phyloP scores from a whole-genome alignment of 1,284 basidiomycete genomes.

The Sutorius eximius region DNA sequence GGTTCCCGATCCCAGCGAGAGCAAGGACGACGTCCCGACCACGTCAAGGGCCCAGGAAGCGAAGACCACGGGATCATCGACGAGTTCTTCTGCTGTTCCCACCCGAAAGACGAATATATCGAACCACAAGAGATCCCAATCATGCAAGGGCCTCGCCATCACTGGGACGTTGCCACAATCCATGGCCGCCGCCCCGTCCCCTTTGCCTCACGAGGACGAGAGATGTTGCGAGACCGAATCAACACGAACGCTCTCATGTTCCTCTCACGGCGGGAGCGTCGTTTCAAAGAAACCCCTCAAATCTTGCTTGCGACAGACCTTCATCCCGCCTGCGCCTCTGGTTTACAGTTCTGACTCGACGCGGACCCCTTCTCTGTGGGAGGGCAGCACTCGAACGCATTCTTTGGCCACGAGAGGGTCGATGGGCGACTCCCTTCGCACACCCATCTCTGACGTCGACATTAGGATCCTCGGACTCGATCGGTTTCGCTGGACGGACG shows the following conservation, averaged over 20 bases:
- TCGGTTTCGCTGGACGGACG: constrained; percentile 22
- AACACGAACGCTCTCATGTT: background rate
- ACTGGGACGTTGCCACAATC: constrained; percentile 3
- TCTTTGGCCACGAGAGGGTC: background rate
- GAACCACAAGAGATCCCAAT: constrained; percentile 11
- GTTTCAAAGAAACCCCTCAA: constrained; percentile 11
- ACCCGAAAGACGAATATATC: background rate
- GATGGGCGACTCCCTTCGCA: constrained; percentile 13
- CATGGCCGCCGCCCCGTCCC: background rate
- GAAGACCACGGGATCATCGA: background rate
- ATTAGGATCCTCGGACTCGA: constrained; percentile 28
- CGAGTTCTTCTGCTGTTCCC: background rate
- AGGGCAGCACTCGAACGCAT: background rate
- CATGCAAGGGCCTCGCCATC: constrained; percentile 12
- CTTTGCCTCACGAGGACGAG: background rate
- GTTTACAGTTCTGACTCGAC: background rate
- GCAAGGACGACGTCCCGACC: background rate
- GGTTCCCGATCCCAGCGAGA: background rate
- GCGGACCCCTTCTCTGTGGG: constrained; percentile 6
- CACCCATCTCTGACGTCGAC: constrained; percentile 17
- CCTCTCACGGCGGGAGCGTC: background rate
- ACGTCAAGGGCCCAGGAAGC: background rate
- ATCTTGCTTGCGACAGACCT: constrained; percentile 13
- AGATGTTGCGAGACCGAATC: background rate
- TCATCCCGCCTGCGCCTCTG: background rate